These are phyloP conservation scores for Trichoderma pleuroti DNA, from an alignment of 2,329 filamentous ascomycete genomes.

Conservation along the genomic window DNA sequence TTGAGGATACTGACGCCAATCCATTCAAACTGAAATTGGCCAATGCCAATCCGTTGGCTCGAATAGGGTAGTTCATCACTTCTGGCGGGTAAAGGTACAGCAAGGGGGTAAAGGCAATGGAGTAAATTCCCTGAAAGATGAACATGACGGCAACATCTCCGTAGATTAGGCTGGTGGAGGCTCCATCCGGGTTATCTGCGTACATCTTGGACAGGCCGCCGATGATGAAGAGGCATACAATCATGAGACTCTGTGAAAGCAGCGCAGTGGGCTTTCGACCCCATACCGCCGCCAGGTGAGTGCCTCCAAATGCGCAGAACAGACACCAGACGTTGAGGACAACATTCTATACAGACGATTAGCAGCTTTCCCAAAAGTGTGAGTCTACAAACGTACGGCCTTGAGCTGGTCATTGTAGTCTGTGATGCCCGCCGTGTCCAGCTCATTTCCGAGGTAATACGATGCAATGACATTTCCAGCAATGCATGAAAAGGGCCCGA, in stretches of 20 bases:
- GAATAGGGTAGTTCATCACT: constrained; percentile 37
- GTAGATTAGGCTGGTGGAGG: constrained; percentile 31
- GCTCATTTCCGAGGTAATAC: constrained; percentile 39
- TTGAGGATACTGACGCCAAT: constrained; percentile 15
- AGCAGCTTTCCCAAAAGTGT: constrained; percentile 19
- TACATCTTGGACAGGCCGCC: constrained; percentile 45
- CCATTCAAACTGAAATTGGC: constrained; percentile 15
- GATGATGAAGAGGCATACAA: constrained; percentile 48
- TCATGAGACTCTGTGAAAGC: constrained; percentile 39
- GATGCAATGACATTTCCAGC: constrained; percentile 33
- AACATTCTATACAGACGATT: constrained; percentile 37
- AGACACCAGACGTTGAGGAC: constrained; percentile 51
- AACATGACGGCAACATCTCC: constrained; percentile 47
- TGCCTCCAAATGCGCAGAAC: constrained; percentile 36
- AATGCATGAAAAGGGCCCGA: constrained; percentile 33
- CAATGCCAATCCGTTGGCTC: constrained; percentile 40
- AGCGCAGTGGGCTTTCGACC: constrained; percentile 35
- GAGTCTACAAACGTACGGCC: constrained; percentile 27
- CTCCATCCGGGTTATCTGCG: constrained; percentile 17
- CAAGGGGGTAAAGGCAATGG: constrained; percentile 46
- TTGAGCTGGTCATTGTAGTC: constrained; percentile 39
- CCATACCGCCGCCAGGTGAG: constrained; percentile 33
- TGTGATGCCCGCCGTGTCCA: constrained; percentile 39
- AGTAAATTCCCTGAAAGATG: constrained; percentile 44
- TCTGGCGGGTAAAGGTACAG: constrained; percentile 43